These are phyloP conservation scores for Claviceps sp. DNA, from an alignment of 2,329 filamentous ascomycete genomes.

Conservation along the genomic window DNA sequence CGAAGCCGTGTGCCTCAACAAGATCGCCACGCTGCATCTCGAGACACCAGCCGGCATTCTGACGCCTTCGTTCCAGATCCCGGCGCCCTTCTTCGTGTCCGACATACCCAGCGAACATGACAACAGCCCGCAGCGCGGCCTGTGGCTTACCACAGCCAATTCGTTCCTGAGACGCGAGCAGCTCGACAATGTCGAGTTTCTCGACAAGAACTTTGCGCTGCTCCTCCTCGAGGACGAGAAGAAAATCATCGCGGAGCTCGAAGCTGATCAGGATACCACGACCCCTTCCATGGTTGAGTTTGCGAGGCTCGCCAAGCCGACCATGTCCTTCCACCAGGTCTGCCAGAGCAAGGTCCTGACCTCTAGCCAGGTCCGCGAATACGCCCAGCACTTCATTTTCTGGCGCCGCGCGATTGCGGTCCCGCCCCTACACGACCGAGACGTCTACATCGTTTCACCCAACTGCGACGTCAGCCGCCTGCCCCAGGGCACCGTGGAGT, in stretches of 20 bases:
- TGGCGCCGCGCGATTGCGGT: slow-evolving; percentile 90
- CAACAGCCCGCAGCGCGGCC: slow-evolving; percentile 49
- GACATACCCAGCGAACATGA: slow-evolving; percentile 59
- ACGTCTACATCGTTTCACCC: slow-evolving; percentile 83
- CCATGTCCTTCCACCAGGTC: slow-evolving; percentile 56
- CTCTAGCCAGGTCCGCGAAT: slow-evolving; percentile 68
- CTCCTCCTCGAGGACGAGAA: slow-evolving; percentile 74
- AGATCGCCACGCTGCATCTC: slow-evolving; percentile 72
- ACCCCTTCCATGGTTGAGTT: slow-evolving; percentile 71
- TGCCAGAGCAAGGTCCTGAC: slow-evolving; percentile 59
- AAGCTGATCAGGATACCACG: slow-evolving; percentile 63
- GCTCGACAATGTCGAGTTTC: slow-evolving; percentile 48
- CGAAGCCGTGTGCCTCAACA: slow-evolving; percentile 67
- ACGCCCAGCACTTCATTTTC: slow-evolving; percentile 87
- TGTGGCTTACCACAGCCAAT: slow-evolving; percentile 82
- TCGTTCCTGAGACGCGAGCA: slow-evolving; percentile 57
- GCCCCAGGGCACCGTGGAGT: slow-evolving; percentile 54
- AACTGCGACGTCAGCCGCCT: slow-evolving; percentile 70
- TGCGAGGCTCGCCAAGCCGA: slow-evolving; percentile 59
- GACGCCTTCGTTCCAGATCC: slow-evolving; percentile 51
- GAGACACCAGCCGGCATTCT: slow-evolving; percentile 46
- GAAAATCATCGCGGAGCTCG: slow-evolving; percentile 58
- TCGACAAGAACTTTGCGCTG: slow-evolving; percentile 78
- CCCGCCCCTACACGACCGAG: slow-evolving; percentile 75
- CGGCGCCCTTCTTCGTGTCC: slow-evolving; percentile 53